phyloP scores from a whole-genome alignment of 148 eudicot genomes.

The Dysphania ambrosioides region DNA sequence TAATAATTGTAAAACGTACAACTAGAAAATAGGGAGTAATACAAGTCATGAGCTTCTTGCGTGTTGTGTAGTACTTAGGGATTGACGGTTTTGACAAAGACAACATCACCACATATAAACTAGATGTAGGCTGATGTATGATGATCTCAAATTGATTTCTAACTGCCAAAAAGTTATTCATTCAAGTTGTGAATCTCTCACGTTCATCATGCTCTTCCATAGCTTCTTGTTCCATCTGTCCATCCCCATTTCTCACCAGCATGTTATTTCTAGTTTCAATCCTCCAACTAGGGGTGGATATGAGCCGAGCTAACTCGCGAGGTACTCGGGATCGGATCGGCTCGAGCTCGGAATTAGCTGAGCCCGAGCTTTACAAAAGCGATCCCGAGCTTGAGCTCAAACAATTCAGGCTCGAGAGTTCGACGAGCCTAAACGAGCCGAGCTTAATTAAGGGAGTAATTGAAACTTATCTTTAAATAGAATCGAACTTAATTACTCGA shows the following conservation, averaged over 20 bases:
- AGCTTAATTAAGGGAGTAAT: too few species aligned
- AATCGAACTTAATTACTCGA: too few species aligned
- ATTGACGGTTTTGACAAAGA: conserved; percentile 23
- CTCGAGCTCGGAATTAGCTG: too few species aligned
- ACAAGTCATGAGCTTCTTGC: conserved; percentile 21
- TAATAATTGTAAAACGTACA: neutral
- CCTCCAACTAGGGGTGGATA: too few species aligned
- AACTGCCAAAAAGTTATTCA: neutral
- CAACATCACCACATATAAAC: conserved; percentile 1
- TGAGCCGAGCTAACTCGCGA: too few species aligned
- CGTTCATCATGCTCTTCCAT: conserved; percentile 22
- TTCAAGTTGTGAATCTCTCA: conserved; percentile 25
- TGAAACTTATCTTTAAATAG: too few species aligned
- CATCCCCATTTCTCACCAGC: neutral
- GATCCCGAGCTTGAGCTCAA: too few species aligned
- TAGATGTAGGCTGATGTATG: neutral
- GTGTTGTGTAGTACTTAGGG: neutral
- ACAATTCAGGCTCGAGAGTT: too few species aligned
- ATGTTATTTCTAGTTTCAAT: neutral
- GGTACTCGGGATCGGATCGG: too few species aligned
- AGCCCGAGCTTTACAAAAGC: too few species aligned
- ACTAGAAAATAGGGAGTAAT: neutral
- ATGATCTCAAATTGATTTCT: neutral
- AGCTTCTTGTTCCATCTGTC: neutral
- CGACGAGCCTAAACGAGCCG: too few species aligned